Conservation (phyloP, 441 rosid genomes). For the Brassica hybrid region DNA sequence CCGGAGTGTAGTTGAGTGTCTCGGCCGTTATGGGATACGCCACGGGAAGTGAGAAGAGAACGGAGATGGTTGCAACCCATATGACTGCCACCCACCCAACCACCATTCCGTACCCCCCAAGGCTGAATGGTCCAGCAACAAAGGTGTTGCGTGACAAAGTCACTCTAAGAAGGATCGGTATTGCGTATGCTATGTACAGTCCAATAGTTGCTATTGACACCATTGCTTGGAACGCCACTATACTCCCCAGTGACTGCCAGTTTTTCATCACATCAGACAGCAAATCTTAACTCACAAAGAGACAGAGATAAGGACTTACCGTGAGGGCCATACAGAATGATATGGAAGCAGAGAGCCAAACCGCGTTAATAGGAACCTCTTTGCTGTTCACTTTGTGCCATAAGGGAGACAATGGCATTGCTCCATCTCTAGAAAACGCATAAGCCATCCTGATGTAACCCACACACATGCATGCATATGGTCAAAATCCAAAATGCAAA, state of each 20-base stretch:
- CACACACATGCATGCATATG: slow-evolving; percentile 10
- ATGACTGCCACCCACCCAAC: slow-evolving; percentile 90
- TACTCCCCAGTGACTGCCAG: slow-evolving; percentile 87
- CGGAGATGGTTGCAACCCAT: slow-evolving; percentile 88
- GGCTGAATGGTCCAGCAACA: slow-evolving; percentile 78
- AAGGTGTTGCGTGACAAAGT: slow-evolving; percentile 80
- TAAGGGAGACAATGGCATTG: slow-evolving; percentile 81
- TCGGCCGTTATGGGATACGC: slow-evolving; percentile 77
- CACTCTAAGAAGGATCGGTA: slow-evolving; percentile 86
- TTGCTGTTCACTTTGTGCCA: slow-evolving; percentile 95
- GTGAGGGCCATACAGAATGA: slow-evolving; percentile 98
- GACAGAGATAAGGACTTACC: slow-evolving; percentile 48
- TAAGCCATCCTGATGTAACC: slow-evolving; percentile 79
- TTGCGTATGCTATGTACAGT: slow-evolving; percentile 91
- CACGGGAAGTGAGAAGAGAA: slow-evolving; percentile 92
- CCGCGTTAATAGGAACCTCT: slow-evolving; percentile 89
- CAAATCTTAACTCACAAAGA: slow-evolving; percentile 6
- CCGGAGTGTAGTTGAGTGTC: slow-evolving; percentile 96
- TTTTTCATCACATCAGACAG: slow-evolving; percentile 18
- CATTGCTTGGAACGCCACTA: slow-evolving; percentile 96
- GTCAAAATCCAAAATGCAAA: slow-evolving; percentile 18
- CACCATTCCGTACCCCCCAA: slow-evolving; percentile 66
- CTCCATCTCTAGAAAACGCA: slow-evolving; percentile 99
- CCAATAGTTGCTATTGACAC: slow-evolving; percentile 97
- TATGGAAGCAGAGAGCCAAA: slow-evolving; percentile 79